A percentile compares a stretch with the other conserved stretches of the same genome.
phyloP scores from a whole-genome alignment of 2,329 filamentous ascomycete genomes.

The Dothideomycetes sp. region DNA sequence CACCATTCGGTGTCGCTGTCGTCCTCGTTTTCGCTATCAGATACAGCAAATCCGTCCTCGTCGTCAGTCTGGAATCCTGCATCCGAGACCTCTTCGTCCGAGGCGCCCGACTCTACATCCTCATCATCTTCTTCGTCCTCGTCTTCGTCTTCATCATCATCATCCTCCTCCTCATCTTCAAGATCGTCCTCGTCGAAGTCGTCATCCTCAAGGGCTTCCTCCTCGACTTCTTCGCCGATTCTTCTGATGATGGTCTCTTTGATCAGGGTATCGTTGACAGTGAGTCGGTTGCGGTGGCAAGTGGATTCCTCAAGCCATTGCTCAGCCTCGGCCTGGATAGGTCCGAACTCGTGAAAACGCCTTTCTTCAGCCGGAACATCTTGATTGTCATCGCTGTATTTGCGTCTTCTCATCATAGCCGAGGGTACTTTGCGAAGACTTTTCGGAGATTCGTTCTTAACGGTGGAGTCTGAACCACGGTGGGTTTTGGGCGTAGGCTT shows the following conservation, averaged over 20 bases:
- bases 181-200: slow-evolving; percentile 30
- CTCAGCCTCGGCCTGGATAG: slow-evolving; percentile 68
- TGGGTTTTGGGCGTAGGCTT: slow-evolving; percentile 21
- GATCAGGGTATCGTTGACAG: slow-evolving; percentile 76
- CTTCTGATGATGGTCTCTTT: slow-evolving; percentile 85
- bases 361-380: slow-evolving; percentile 42
- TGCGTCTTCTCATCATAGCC: slow-evolving; percentile 20
- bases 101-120: slow-evolving; percentile 28
- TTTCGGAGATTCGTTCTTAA: slow-evolving; percentile 37
- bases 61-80: slow-evolving; percentile 76
- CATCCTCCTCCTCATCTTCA: slow-evolving; percentile 26
- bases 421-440: slow-evolving; percentile 27
- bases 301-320: slow-evolving; percentile 77
- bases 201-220: slow-evolving; percentile 68
- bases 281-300: slow-evolving; percentile 59
- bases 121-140: slow-evolving; percentile 41
- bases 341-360: slow-evolving; percentile 84
- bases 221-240: slow-evolving; percentile 79
- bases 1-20: slow-evolving; percentile 58
- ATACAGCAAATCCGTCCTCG: slow-evolving; percentile 58
- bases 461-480: slow-evolving; percentile 39
- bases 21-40: slow-evolving; percentile 53
- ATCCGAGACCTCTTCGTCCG: slow-evolving; percentile 34
- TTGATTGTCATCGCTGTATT: slow-evolving; percentile 26
- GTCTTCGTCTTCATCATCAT: slow-evolving; percentile 56